These are phyloP conservation scores for Calamus simplicifolius DNA, from an alignment of 176 grass and related monocot genomes.

Conservation along the genomic window DNA sequence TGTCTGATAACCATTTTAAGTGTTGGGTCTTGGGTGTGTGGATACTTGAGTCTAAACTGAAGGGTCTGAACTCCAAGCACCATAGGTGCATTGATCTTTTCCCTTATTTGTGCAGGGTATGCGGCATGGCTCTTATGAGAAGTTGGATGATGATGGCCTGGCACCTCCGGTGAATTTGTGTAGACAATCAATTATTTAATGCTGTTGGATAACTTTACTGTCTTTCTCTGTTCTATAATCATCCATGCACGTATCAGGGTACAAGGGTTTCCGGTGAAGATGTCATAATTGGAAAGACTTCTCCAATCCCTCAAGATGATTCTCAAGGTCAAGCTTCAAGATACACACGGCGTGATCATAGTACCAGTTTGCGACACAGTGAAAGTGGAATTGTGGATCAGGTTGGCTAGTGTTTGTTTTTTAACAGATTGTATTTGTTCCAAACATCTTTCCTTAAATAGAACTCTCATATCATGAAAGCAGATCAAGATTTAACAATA, in stretches of 20 bases:
- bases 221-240: neutral
- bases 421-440: neutral
- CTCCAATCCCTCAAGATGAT: conserved; percentile 94
- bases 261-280: conserved; percentile 97
- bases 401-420: conserved; percentile 30
- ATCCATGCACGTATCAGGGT: conserved; percentile 33
- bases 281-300: conserved; percentile 97
- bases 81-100: conserved; percentile 10
- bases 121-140: conserved; percentile 97
- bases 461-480: no score
- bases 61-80: no score
- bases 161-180: conserved; percentile 78
- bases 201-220: neutral
- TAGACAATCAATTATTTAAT: neutral
- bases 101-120: conserved; percentile 53
- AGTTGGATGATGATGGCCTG: conserved; percentile 97
- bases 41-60: no score
- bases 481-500: no score
- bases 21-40: no score
- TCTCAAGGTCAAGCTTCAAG: conserved; percentile 86
- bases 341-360: conserved; percentile 84
- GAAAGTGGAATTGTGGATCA: conserved; percentile 99
- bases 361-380: conserved; percentile 84
- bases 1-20: no score
- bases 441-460: no score